Evolutionary conservation across 2,329 filamentous ascomycete genomes (phyloP).

Genomic region (Botryotinia narcissicola): DNA sequence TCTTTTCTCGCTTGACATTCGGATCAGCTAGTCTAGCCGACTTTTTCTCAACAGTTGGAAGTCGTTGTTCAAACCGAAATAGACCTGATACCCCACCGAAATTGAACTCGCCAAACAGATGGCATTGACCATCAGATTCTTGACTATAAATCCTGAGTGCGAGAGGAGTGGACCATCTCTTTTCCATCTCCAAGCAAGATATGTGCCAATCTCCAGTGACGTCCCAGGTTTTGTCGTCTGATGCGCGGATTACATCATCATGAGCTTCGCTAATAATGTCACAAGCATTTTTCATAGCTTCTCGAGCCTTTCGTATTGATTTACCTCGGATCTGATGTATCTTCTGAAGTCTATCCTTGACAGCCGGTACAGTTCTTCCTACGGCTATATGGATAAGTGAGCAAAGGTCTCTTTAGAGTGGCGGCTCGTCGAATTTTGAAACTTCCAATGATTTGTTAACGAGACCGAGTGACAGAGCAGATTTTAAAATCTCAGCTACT

Average conservation of each 20-base stretch:
- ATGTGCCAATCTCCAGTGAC: conserved; percentile 6
- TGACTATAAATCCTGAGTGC: neutral
- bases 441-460: too few species aligned
- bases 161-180: neutral
- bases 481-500: neutral
- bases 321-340: neutral
- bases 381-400: neutral
- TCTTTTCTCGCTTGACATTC: neutral
- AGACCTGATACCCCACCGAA: neutral
- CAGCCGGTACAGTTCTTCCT: neutral
- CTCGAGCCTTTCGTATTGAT: neutral
- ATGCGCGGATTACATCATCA: neutral
- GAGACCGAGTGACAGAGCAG: neutral
- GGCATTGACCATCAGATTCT: neutral
- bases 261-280: neutral
- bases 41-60: neutral
- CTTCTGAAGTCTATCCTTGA: too few species aligned
- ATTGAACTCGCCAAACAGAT: neutral
- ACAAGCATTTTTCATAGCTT: too few species aligned
- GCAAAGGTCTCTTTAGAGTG: neutral
- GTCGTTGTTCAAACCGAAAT: neutral
- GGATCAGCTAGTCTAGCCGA: neutral
- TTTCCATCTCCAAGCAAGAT: neutral
- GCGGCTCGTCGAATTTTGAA: neutral
- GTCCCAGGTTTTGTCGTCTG: neutral